phyloP scores from a whole-genome alignment of 768 basidiomycete genomes.

The Mycena galericulata region DNA sequence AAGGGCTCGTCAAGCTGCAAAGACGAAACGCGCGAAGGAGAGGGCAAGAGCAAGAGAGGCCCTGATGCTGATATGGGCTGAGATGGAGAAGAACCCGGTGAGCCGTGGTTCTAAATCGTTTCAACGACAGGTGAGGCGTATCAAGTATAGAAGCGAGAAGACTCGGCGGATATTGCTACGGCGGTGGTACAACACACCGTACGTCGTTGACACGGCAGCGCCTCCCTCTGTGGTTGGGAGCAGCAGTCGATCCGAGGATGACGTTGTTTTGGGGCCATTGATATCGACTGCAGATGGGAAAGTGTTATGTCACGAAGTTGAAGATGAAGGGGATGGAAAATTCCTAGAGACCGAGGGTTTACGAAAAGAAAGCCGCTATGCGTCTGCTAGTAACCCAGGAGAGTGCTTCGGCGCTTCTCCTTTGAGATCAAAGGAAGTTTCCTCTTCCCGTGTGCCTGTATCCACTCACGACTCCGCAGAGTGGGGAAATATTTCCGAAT shows the following conservation, averaged over 20 bases:
- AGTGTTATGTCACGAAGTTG: not conserved
- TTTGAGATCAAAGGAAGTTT: conserved; percentile 13
- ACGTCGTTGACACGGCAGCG: not conserved
- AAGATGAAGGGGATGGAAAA: not conserved
- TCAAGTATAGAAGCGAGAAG: not conserved
- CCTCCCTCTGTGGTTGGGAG: not conserved
- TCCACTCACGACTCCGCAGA: conserved; percentile 7
- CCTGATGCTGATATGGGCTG: not conserved
- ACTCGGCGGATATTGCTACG: not conserved
- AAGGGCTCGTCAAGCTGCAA: not conserved
- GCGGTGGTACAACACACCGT: conserved; percentile 3
- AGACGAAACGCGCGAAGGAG: not conserved
- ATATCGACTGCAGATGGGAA: not conserved
- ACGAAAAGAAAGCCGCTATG: conserved; percentile 18
- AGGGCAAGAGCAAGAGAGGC: not conserved
- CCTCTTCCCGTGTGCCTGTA: not conserved
- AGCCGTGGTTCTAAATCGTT: not conserved
- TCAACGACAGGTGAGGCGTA: not conserved
- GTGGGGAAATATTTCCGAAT: not conserved
- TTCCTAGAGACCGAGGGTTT: not conserved
- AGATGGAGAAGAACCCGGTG: not conserved
- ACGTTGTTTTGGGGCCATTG: not conserved
- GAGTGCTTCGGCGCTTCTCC: conserved; percentile 18
- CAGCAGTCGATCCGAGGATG: not conserved
- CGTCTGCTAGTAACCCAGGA: conserved; percentile 25